Percentiles rank a stretch among this genome's conserved stretches.
Conservation (phyloP, 306 rosid species). For the Dalbergia oliveri region DNA sequence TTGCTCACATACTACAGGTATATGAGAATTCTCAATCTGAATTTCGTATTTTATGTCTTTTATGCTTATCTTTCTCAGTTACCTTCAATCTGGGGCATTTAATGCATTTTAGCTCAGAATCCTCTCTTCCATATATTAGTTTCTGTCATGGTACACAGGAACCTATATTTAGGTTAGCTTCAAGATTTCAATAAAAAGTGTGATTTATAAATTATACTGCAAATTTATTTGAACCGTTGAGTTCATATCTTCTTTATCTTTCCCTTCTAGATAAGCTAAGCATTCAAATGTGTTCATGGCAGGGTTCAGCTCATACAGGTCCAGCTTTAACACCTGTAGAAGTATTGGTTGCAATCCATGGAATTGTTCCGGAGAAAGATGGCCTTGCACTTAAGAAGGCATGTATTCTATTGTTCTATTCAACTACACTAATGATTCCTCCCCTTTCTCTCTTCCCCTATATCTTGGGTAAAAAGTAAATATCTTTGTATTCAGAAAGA, state of each 20-base stretch:
- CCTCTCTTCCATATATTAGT: constrained; percentile 6
- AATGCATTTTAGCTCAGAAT: constrained; percentile 1
- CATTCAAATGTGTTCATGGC: constrained; percentile 46
- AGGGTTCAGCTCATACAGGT: constrained; percentile 99
- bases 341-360: constrained; percentile 97
- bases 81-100: constrained; percentile 20
- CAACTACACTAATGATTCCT: constrained; percentile 2
- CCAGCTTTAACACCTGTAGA: constrained; percentile 96
- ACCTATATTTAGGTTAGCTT: no score
- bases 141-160: constrained; percentile 36
- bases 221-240: background rate
- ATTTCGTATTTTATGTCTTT: constrained; percentile 30
- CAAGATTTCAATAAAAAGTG: background rate
- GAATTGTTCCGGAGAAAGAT: constrained; percentile 89
- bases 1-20: constrained; percentile 98
- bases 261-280: constrained; percentile 39
- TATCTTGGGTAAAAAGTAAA: background rate
- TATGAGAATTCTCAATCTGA: constrained; percentile 43
- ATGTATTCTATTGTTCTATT: constrained; percentile 46
- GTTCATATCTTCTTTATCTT: constrained; percentile 10
- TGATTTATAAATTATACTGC: constrained; percentile 10
- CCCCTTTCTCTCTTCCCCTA: background rate
- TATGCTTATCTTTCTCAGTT: constrained; percentile 20
- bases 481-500: background rate
- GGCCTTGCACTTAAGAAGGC: constrained; percentile 92